These are phyloP conservation scores for Eutrema heterophyllum DNA, from an alignment of 345 rosid genomes.

Conservation along the genomic window DNA sequence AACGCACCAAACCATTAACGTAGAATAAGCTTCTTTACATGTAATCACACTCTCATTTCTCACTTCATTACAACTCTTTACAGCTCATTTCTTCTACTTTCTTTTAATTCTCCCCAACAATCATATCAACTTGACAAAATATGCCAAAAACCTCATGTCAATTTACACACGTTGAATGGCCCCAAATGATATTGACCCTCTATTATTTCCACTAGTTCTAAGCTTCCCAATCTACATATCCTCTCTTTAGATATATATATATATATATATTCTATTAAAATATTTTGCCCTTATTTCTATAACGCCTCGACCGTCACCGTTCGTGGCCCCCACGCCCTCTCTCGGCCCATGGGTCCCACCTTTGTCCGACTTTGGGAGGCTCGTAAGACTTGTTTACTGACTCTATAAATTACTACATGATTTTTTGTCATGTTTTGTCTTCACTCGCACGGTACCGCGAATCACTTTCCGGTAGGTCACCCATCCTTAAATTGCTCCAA, in stretches of 20 bases:
- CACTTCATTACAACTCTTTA: conserved; percentile 28
- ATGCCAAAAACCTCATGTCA: conserved; percentile 31
- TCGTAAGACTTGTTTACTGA: no score
- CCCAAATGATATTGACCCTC: conserved; percentile 23
- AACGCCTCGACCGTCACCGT: no score
- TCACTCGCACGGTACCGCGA: no score
- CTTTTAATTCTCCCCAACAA: not conserved
- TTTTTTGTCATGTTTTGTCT: no score
- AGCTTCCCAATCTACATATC: conserved; percentile 4
- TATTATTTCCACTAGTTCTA: conserved; percentile 9
- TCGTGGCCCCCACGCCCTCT: no score
- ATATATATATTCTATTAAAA: not conserved
- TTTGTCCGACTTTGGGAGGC: no score
- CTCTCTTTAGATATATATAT: not conserved
- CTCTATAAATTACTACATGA: no score
- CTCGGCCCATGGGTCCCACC: no score
- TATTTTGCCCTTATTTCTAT: not conserved
- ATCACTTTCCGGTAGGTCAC: no score
- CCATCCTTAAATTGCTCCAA: no score
- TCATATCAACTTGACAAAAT: conserved; percentile 27
- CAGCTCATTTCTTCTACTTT: conserved; percentile 27
- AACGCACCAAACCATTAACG: conserved; percentile 16
- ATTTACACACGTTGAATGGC: conserved; percentile 30
- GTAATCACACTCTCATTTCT: conserved; percentile 24
- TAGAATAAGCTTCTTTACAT: conserved; percentile 30